A percentile compares a stretch with the other conserved stretches of the same genome.
phyloP scores from a whole-genome alignment of 73 alveolate species.

The Urostyla sp. region DNA sequence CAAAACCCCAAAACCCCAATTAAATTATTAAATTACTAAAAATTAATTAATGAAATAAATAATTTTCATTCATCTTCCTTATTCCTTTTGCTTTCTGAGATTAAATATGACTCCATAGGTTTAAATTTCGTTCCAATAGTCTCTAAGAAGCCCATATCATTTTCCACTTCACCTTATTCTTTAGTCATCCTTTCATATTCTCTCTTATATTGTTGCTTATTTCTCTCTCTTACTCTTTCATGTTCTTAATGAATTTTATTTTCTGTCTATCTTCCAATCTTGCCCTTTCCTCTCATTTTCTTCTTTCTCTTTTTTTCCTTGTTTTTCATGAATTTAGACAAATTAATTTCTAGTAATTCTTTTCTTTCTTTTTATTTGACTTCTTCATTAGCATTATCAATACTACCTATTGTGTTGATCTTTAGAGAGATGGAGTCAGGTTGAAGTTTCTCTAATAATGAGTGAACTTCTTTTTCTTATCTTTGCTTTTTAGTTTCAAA shows the following conservation, averaged over 20 bases:
- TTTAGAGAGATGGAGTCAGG: conserved; percentile 89
- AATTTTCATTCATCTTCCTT: neutral
- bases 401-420: conserved; percentile 87
- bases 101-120: conserved; percentile 32
- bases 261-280: conserved; percentile 65
- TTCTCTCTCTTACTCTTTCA: conserved; percentile 54
- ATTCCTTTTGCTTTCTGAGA: neutral
- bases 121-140: conserved; percentile 37
- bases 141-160: conserved; percentile 43
- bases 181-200: conserved; percentile 34
- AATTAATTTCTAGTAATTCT: conserved; percentile 73
- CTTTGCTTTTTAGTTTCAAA: conserved; percentile 88
- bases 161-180: conserved; percentile 21
- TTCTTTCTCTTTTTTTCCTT: conserved; percentile 79
- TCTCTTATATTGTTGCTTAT: conserved; percentile 24
- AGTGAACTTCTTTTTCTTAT: conserved; percentile 87
- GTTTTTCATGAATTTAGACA: conserved; percentile 52
- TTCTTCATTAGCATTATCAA: conserved; percentile 87
- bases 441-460: conserved; percentile 89
- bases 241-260: conserved; percentile 7
- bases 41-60: neutral
- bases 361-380: conserved; percentile 86
- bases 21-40: neutral
- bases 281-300: conserved; percentile 69
- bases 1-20: conserved; percentile 57